phyloP scores from a whole-genome alignment of 352 stramenopile species.

The Phytophthora pluvialis region DNA sequence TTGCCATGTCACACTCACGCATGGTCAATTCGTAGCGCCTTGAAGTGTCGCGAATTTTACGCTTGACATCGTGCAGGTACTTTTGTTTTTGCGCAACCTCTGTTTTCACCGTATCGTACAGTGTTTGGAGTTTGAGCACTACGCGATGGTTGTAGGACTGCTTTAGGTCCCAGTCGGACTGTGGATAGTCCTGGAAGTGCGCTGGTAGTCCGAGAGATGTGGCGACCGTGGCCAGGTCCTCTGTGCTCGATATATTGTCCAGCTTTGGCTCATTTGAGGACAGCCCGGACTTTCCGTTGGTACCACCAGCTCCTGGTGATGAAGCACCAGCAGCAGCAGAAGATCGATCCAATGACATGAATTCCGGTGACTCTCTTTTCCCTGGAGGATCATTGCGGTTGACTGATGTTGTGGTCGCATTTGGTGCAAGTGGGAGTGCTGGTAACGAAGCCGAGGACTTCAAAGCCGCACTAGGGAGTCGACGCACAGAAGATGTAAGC shows the following conservation, averaged over 20 bases:
- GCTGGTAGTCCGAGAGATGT: conserved; percentile 69
- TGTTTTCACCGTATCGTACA: conserved; percentile 69
- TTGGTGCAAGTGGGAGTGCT: conserved; percentile 6
- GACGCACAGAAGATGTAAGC: conserved; percentile 58
- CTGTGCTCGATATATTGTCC: conserved; percentile 30
- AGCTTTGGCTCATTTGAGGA: conserved; percentile 33
- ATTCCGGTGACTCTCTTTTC: conserved; percentile 1
- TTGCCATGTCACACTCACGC: conserved; percentile 82
- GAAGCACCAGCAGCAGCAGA: not conserved
- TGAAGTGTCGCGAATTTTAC: conserved; percentile 69
- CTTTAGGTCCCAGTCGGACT: conserved; percentile 79
- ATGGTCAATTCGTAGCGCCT: conserved; percentile 69
- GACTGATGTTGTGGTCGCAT: not conserved
- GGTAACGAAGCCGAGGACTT: conserved; percentile 42
- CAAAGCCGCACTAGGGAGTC: conserved; percentile 44
- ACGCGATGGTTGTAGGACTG: conserved; percentile 83
- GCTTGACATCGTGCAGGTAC: conserved; percentile 61
- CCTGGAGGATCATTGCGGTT: conserved; percentile 4
- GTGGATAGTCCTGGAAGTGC: conserved; percentile 81
- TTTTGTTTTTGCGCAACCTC: conserved; percentile 71
- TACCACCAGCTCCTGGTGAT: not conserved
- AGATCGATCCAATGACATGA: conserved; percentile 5
- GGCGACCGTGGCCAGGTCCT: conserved; percentile 33
- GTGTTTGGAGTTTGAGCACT: conserved; percentile 76
- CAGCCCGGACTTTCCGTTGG: conserved; percentile 6